Percentiles rank a stretch among this genome's conserved stretches.
phyloP scores from a whole-genome alignment of 495 filamentous ascomycete genomes.

The Penicillium atrosanguineum region DNA sequence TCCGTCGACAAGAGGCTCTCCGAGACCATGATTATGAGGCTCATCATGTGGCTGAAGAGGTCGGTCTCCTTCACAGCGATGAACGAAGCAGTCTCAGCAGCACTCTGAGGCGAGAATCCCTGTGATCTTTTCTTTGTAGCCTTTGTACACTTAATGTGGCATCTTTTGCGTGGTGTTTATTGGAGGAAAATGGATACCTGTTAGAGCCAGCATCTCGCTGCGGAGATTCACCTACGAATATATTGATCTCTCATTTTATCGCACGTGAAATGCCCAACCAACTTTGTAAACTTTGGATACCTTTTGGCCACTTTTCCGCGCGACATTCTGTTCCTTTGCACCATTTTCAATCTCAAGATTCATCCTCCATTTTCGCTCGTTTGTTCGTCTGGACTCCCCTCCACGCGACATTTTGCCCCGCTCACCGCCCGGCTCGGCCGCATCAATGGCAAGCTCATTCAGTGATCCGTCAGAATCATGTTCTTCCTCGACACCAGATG shows the following conservation, averaged over 20 bases:
- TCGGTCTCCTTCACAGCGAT: conserved; percentile 48
- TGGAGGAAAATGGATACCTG: neutral
- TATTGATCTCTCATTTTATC: neutral
- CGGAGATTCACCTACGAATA: neutral
- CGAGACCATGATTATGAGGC: conserved; percentile 37
- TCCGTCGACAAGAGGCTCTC: conserved; percentile 39
- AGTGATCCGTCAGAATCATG: neutral
- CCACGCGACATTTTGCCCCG: neutral
- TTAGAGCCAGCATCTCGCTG: neutral
- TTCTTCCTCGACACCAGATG: neutral
- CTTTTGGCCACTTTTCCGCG: neutral
- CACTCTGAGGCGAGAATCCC: conserved; percentile 35
- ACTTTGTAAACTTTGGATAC: neutral
- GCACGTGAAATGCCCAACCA: neutral
- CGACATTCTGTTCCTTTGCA: neutral
- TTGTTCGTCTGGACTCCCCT: neutral
- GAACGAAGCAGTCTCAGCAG: conserved; percentile 39
- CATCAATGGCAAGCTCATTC: neutral
- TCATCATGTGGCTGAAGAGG: conserved; percentile 43
- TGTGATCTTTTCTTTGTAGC: conserved; percentile 18
- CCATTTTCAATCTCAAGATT: neutral
- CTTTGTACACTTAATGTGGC: conserved; percentile 11
- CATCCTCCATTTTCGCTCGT: neutral
- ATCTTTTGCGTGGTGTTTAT: conserved; percentile 5
- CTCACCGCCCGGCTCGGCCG: neutral